These are phyloP conservation scores for Aspergillus ostianus DNA, from an alignment of 495 filamentous ascomycete species.

Conservation along the genomic window DNA sequence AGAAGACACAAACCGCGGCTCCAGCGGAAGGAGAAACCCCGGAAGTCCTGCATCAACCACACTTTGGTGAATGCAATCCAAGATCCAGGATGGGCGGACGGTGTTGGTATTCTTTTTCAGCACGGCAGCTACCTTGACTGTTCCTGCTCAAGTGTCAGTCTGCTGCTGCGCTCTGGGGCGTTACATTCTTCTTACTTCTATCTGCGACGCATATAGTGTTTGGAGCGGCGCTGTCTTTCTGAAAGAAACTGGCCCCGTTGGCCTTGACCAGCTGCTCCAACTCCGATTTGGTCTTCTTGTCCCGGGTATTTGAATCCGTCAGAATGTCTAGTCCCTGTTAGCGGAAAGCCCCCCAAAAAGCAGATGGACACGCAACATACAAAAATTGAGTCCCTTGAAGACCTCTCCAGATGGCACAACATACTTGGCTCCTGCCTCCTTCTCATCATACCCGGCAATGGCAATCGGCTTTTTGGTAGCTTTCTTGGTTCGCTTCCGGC, in stretches of 20 bases:
- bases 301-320: slow-evolving; percentile 55
- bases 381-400: slow-evolving; percentile 80
- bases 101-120: slow-evolving; percentile 69
- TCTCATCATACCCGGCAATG: slow-evolving; percentile 66
- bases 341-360: not conserved
- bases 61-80: slow-evolving; percentile 72
- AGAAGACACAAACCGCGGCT: slow-evolving; percentile 54
- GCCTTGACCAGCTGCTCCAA: slow-evolving; percentile 85
- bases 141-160: slow-evolving; percentile 40
- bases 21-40: slow-evolving; percentile 63
- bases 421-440: slow-evolving; percentile 47
- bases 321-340: slow-evolving; percentile 49
- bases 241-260: slow-evolving; percentile 80
- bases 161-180: not conserved
- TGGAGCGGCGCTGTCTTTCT: slow-evolving; percentile 60
- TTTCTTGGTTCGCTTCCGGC: slow-evolving; percentile 60
- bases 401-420: slow-evolving; percentile 55
- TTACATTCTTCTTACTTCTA: slow-evolving; percentile 49
- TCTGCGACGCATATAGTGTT: slow-evolving; percentile 75
- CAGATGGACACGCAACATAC: slow-evolving; percentile 37
- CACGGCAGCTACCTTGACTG: slow-evolving; percentile 82
- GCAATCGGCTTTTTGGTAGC: slow-evolving; percentile 63
- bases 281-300: slow-evolving; percentile 72
- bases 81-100: slow-evolving; percentile 77
- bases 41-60: slow-evolving; percentile 58